phyloP scores from a whole-genome alignment of 1,284 basidiomycete species.

The Mixia osmundae region DNA sequence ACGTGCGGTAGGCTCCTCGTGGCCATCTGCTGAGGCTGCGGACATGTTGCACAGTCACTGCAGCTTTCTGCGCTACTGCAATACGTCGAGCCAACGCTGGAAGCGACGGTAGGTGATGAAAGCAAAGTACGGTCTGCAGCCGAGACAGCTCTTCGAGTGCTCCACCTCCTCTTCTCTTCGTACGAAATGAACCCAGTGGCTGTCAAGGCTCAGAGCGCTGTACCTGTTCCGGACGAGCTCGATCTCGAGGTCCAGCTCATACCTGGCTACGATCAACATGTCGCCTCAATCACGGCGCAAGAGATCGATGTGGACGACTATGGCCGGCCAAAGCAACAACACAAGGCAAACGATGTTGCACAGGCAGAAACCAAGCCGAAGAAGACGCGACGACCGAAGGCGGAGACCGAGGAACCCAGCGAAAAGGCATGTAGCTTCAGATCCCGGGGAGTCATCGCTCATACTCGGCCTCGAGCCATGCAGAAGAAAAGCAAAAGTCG shows the following conservation, averaged over 20 bases:
- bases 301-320: constrained; percentile 19
- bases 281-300: constrained; percentile 18
- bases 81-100: constrained; percentile 2
- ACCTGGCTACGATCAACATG: constrained; percentile 19
- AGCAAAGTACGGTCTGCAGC: neutral
- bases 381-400: constrained; percentile 27
- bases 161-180: constrained; percentile 51
- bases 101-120: constrained; percentile 1
- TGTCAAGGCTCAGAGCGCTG: constrained; percentile 47
- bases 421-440: constrained; percentile 17
- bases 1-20: too few species aligned
- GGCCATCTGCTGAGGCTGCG: too few species aligned
- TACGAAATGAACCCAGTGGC: constrained; percentile 76
- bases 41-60: neutral
- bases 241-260: constrained; percentile 69
- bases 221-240: constrained; percentile 57
- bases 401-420: constrained; percentile 20
- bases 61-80: neutral
- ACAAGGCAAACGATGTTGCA: constrained; percentile 13
- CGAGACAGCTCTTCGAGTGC: constrained; percentile 36
- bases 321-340: constrained; percentile 18
- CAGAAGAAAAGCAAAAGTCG: constrained; percentile 25
- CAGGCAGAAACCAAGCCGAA: constrained; percentile 16
- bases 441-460: constrained; percentile 12
- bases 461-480: constrained; percentile 33